phyloP scores from a whole-genome alignment of 352 stramenopile species.

The Phytophthora sp. region DNA sequence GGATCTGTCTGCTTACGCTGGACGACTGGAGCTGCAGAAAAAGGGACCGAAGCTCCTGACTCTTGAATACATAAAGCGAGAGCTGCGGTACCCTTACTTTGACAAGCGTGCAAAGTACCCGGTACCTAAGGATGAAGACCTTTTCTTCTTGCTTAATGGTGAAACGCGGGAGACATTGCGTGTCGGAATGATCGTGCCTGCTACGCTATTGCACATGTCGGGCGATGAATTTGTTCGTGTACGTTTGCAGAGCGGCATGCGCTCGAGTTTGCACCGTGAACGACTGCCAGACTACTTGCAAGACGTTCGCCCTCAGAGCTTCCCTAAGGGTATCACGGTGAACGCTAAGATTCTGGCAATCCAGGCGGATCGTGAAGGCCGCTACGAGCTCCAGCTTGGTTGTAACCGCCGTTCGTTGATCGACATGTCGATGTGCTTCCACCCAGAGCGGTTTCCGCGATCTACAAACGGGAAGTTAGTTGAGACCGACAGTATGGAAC shows the following conservation, averaged over 20 bases:
- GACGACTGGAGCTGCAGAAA: conserved; percentile 88
- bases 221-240: conserved; percentile 87
- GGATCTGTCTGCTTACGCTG: conserved; percentile 87
- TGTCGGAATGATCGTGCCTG: conserved; percentile 87
- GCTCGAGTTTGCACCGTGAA: conserved; percentile 78
- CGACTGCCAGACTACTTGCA: conserved; percentile 81
- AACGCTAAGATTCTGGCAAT: conserved; percentile 85
- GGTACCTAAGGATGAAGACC: conserved; percentile 81
- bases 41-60: conserved; percentile 89
- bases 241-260: conserved; percentile 85
- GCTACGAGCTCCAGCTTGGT: conserved; percentile 78
- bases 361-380: conserved; percentile 72
- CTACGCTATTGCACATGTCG: conserved; percentile 84
- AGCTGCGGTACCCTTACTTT: conserved; percentile 91
- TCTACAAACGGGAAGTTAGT: conserved; percentile 65
- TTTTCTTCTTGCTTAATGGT: conserved; percentile 88
- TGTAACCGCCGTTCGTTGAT: conserved; percentile 80
- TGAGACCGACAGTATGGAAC: conserved; percentile 68
- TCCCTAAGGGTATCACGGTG: conserved; percentile 87
- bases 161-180: conserved; percentile 84
- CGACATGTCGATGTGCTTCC: conserved; percentile 77
- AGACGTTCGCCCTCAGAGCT: conserved; percentile 61
- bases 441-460: conserved; percentile 58
- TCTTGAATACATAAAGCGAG: conserved; percentile 89
- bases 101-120: conserved; percentile 89